Conservation (phyloP, 495 filamentous ascomycete species). For the Talaromyces trachyspermus region DNA sequence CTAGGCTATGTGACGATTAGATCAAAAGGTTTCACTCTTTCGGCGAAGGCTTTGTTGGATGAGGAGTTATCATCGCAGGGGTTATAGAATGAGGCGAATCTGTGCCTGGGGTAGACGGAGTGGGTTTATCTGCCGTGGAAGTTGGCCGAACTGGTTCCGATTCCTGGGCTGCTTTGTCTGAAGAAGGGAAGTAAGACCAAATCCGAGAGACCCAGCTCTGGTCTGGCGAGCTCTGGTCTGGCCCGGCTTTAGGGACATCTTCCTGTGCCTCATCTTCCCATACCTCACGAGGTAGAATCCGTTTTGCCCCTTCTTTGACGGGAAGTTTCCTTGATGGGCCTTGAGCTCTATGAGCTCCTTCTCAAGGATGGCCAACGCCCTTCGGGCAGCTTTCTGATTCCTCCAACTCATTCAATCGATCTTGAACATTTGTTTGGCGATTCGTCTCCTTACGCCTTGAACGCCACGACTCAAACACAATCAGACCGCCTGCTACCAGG, state of each 20-base stretch:
- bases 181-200: constrained; percentile 26
- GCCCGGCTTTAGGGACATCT: constrained; percentile 17
- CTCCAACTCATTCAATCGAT: constrained; percentile 59
- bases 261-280: constrained; percentile 36
- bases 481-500: constrained; percentile 65
- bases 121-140: not conserved
- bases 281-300: constrained; percentile 39
- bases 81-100: not conserved
- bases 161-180: not conserved
- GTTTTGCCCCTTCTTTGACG: constrained; percentile 17
- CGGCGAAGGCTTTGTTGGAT: not conserved
- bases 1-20: no score
- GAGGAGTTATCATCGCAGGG: not conserved
- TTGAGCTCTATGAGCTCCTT: constrained; percentile 57
- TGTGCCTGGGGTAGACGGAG: not conserved
- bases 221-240: no score
- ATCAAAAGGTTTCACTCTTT: no score
- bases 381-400: constrained; percentile 50
- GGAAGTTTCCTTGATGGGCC: constrained; percentile 27
- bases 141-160: not conserved
- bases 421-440: constrained; percentile 65
- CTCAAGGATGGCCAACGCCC: constrained; percentile 58
- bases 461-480: constrained; percentile 75
- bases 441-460: constrained; percentile 70
- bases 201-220: constrained; percentile 28